These are phyloP conservation scores for Erythrophleum ivorense DNA, from an alignment of 331 rosid genomes.

Conservation along the genomic window DNA sequence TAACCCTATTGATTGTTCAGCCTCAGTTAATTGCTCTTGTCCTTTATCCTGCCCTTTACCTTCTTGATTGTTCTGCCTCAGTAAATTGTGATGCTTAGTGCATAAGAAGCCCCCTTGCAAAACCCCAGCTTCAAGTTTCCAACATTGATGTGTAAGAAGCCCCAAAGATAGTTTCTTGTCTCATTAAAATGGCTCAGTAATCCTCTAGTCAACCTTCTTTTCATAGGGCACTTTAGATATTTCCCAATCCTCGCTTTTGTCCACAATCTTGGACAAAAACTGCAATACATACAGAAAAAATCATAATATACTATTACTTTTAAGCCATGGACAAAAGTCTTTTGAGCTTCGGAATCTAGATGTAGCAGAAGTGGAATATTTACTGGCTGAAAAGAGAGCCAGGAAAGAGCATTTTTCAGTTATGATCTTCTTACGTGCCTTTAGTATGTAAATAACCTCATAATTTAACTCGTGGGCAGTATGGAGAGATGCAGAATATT, in stretches of 20 bases:
- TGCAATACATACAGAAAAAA: no score
- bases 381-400: not conserved
- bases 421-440: slow-evolving; percentile 13
- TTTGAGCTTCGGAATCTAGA: slow-evolving; percentile 23
- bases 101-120: not conserved
- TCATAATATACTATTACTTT: not conserved
- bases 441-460: slow-evolving; percentile 25
- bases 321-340: not conserved
- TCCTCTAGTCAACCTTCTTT: not conserved
- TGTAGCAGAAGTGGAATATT: not conserved
- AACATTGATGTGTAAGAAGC: slow-evolving; percentile 19
- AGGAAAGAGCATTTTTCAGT: not conserved
- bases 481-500: slow-evolving; percentile 3
- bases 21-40: not conserved
- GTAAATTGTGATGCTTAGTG: not conserved
- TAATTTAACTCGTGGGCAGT: not conserved
- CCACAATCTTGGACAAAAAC: not conserved
- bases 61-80: not conserved
- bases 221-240: slow-evolving; percentile 8
- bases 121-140: slow-evolving; percentile 10
- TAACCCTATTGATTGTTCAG: not conserved
- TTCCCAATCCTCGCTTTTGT: not conserved
- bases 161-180: slow-evolving; percentile 8
- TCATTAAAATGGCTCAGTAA: not conserved
- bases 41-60: not conserved